Percentiles rank a stretch among this genome's conserved stretches.
Evolutionary conservation across 495 filamentous ascomycete species (phyloP).

Genomic region (Pseudevernia furfuracea): DNA sequence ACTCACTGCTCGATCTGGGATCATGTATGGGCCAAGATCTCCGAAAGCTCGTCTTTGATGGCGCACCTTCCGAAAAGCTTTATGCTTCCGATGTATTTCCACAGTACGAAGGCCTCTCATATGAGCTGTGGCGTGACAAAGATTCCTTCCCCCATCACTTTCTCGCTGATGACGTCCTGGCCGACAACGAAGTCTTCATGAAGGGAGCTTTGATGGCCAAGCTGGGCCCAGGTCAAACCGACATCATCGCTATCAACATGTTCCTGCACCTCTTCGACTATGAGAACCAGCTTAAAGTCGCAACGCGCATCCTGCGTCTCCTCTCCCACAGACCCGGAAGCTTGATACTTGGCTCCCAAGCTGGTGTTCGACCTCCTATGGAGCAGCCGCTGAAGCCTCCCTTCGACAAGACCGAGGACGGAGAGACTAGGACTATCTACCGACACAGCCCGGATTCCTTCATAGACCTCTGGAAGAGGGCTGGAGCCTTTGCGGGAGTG

Average conservation of each 20-base stretch:
- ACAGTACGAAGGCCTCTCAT: slow-evolving; percentile 24
- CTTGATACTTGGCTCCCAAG: slow-evolving; percentile 25
- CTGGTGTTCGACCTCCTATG: slow-evolving; percentile 19
- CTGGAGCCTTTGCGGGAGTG: slow-evolving; percentile 35
- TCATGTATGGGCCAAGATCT: slow-evolving; percentile 29
- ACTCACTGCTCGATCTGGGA: slow-evolving; percentile 26
- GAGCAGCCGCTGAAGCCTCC: slow-evolving; percentile 26
- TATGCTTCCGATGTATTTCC: slow-evolving; percentile 26
- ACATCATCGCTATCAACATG: slow-evolving; percentile 28
- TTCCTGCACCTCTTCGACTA: slow-evolving; percentile 28
- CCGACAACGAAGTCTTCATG: slow-evolving; percentile 21
- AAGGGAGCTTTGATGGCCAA: slow-evolving; percentile 22
- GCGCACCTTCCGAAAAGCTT: slow-evolving; percentile 22
- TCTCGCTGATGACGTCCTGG: slow-evolving; percentile 25
- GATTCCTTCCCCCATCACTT: slow-evolving; percentile 22
- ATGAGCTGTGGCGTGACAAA: slow-evolving; percentile 25
- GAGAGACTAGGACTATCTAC: slow-evolving; percentile 28
- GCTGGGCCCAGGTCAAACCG: slow-evolving; percentile 22
- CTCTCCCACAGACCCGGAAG: slow-evolving; percentile 25
- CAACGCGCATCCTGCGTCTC: slow-evolving; percentile 24
- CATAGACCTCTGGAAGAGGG: slow-evolving; percentile 38
- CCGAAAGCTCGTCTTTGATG: slow-evolving; percentile 27
- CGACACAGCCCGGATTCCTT: slow-evolving; percentile 38
- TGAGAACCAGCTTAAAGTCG: slow-evolving; percentile 25
- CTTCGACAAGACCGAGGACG: slow-evolving; percentile 20